Percentiles rank a stretch among this genome's conserved stretches.
Evolutionary conservation across 2,329 filamentous ascomycete species (phyloP).

Genomic region (Volutella citrinella): DNA sequence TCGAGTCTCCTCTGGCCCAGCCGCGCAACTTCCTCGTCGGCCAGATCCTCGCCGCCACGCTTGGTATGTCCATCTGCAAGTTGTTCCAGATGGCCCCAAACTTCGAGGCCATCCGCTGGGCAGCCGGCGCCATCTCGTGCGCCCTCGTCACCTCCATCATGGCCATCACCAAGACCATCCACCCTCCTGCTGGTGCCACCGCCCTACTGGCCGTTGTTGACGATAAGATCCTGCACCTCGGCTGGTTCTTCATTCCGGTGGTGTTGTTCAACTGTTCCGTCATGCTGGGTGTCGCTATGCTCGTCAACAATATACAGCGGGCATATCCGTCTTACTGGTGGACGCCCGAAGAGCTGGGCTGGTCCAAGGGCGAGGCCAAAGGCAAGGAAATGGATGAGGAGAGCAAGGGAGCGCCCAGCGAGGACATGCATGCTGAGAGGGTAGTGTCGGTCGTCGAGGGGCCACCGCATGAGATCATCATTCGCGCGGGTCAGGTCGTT

Average conservation of each 20-base stretch:
- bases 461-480: slow-evolving; percentile 29
- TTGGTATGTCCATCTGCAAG: slow-evolving; percentile 62
- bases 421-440: slow-evolving; percentile 8
- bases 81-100: slow-evolving; percentile 54
- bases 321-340: slow-evolving; percentile 71
- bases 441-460: slow-evolving; percentile 15
- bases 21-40: slow-evolving; percentile 67
- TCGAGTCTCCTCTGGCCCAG: slow-evolving; percentile 70
- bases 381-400: slow-evolving; percentile 11
- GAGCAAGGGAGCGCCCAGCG: slow-evolving; percentile 11
- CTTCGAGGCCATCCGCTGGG: slow-evolving; percentile 54
- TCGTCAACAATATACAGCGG: slow-evolving; percentile 68
- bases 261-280: slow-evolving; percentile 58
- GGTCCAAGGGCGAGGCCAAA: slow-evolving; percentile 1
- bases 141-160: slow-evolving; percentile 62
- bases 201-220: slow-evolving; percentile 66
- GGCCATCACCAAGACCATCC: slow-evolving; percentile 68
- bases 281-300: slow-evolving; percentile 60
- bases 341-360: slow-evolving; percentile 41
- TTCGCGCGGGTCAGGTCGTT: slow-evolving; percentile 31
- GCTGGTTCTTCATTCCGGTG: slow-evolving; percentile 67
- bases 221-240: slow-evolving; percentile 49
- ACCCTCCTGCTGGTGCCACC: slow-evolving; percentile 73
- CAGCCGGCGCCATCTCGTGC: slow-evolving; percentile 64
- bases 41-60: slow-evolving; percentile 60